Percentiles rank a stretch among this genome's conserved stretches.
Evolutionary conservation across 176 grass and related monocot genomes (phyloP).

Genomic region (Thalia dealbata): DNA sequence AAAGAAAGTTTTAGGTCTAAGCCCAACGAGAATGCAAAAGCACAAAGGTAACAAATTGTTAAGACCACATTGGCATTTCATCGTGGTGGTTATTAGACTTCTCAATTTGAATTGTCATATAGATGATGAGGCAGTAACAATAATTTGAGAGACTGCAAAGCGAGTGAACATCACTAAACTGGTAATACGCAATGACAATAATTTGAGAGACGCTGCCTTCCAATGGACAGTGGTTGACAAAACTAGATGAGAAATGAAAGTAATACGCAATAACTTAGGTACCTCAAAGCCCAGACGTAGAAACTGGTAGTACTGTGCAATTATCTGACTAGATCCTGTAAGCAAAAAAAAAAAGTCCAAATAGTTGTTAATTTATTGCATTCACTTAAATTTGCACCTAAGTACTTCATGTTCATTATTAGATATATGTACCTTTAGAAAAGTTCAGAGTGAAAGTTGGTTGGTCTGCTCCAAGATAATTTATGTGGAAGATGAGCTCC

Average conservation of each 20-base stretch:
- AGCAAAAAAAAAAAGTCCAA: neutral
- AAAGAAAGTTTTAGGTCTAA: neutral
- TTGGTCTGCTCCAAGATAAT: conserved; percentile 92
- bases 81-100: too few relatives aligned
- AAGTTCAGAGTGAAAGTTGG: conserved; percentile 97
- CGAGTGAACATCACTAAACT: too few relatives aligned
- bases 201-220: too few relatives aligned
- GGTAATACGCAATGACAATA: too few relatives aligned
- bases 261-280: neutral
- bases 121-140: too few relatives aligned
- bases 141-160: too few relatives aligned
- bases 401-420: neutral
- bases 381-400: neutral
- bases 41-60: too few relatives aligned
- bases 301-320: conserved; percentile 92
- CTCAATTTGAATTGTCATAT: too few relatives aligned
- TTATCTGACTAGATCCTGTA: conserved; percentile 75
- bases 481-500: conserved; percentile 93
- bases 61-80: too few relatives aligned
- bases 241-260: too few relatives aligned
- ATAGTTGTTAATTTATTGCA: neutral
- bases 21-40: too few relatives aligned
- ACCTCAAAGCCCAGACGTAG: conserved; percentile 80
- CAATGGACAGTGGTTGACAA: too few relatives aligned
- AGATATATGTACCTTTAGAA: conserved; percentile 53